Evolutionary conservation across 1,139 yeast species (phyloP).

Genomic region (Geotrichum candidum): DNA sequence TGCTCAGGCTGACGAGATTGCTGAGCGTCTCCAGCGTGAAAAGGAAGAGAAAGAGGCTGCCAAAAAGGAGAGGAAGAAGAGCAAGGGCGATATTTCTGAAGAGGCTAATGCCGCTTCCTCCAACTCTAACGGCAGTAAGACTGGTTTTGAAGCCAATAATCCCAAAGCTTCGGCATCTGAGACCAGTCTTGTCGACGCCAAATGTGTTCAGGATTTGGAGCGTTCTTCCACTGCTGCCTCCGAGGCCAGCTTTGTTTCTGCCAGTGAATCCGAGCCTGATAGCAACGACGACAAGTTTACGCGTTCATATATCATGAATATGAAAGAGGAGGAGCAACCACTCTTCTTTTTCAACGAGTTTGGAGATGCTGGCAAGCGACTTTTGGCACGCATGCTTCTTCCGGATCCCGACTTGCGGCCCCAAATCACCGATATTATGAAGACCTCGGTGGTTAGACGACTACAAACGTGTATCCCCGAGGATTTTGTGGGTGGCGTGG

Average conservation of each 20-base stretch:
- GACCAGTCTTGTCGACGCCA: not conserved
- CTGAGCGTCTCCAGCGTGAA: not conserved
- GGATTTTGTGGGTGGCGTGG: not conserved
- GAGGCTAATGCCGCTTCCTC: not conserved
- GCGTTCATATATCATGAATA: conserved; percentile 13
- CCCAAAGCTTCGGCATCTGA: not conserved
- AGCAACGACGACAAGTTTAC: not conserved
- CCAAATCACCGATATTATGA: conserved; percentile 60
- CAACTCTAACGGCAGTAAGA: not conserved
- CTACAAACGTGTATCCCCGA: conserved; percentile 12
- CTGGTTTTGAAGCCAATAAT: too few species aligned
- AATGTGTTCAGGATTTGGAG: not conserved
- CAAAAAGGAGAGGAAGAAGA: not conserved
- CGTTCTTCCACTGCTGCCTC: conserved; percentile 8
- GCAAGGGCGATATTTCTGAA: not conserved
- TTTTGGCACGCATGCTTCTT: conserved; percentile 47
- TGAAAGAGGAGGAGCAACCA: conserved; percentile 51
- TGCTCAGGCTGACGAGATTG: not conserved
- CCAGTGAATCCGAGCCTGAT: not conserved
- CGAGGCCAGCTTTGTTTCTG: not conserved
- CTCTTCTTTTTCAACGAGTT: conserved; percentile 43
- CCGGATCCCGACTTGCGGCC: conserved; percentile 71
- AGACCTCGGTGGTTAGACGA: conserved; percentile 5
- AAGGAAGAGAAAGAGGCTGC: conserved; percentile 2
- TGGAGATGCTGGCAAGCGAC: conserved; percentile 27